Base-by-base conservation (phyloP, 176 grass and related monocot genomes). In the Juncus inflexus region DNA sequence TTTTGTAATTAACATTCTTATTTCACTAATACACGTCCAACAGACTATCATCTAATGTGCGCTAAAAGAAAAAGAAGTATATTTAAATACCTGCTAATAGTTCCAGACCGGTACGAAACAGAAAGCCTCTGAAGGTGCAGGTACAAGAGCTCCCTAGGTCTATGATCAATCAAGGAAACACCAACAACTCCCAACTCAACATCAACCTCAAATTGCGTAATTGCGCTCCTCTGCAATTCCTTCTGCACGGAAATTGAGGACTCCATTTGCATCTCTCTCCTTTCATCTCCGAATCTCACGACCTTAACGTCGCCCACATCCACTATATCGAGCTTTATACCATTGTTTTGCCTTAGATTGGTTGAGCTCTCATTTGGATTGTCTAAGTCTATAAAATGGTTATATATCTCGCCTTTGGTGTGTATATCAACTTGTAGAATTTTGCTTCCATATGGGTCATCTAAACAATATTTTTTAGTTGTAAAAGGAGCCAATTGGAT, bases 121-220 rank as follows among this genome's bases (percentile, higher is more conserved):
- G 86, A 91, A 77, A 97, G 84, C 77, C 70, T 91, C 70, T 91
- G 84, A 67, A 97, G 67, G 70, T 83, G 75, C 51, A 97, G 84
- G 77, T 97, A 97, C 58, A 91, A 73, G 78, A 97, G 71, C 52
- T 97, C 92, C 70, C 73, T 88, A 13, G 87, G 92, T 66, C 79
- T 86, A 81, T 97, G 87, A 65, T 97, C 92, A 70, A 97, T 89
- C 75, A 97, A 76, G 76, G 87, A 97, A 61, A 91, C 69, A 72
- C 92, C 92, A 47, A 97, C 80, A 79, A 91, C 82, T 66, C 92
- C 87, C 63, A 97, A 78, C 76, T 91, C 92, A 64, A 97, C 62
- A 81, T 86, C 91, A 76, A 97, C 82, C 72, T 97, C 92, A 40
- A 97, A 90, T 74, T 74, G 60, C 51, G 19, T 67, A 65, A 59